A percentile compares a stretch with the other conserved stretches of the same genome.
phyloP scores from a whole-genome alignment of 2,329 filamentous ascomycete genomes.

The Penicillium sp. region DNA sequence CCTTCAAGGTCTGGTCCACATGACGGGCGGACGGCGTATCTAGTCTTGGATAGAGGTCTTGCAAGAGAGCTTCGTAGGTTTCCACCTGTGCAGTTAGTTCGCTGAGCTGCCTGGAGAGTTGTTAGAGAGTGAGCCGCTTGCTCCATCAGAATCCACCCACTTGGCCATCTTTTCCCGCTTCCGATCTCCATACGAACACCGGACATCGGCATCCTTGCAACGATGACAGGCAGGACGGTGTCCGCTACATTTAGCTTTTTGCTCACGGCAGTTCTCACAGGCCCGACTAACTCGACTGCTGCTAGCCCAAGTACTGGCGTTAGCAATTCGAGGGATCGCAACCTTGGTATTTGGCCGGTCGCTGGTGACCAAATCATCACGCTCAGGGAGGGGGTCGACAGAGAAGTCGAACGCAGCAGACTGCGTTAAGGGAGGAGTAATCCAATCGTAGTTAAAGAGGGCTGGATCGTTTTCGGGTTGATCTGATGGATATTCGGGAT shows the following conservation, averaged over 20 bases:
- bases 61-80: constrained; percentile 36
- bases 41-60: constrained; percentile 34
- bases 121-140: constrained; percentile 4
- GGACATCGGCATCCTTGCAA: constrained; percentile 42
- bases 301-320: constrained; percentile 21
- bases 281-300: constrained; percentile 39
- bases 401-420: neutral
- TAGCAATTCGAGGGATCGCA: constrained; percentile 28
- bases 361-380: neutral
- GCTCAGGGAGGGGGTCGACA: neutral
- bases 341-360: constrained; percentile 28
- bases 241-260: constrained; percentile 49
- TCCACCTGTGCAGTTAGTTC: constrained; percentile 39
- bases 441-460: neutral
- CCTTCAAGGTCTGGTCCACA: constrained; percentile 35
- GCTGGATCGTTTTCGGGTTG: neutral
- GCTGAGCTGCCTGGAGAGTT: constrained; percentile 36
- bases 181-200: constrained; percentile 46
- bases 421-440: neutral
- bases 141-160: constrained; percentile 26
- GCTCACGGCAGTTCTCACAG: constrained; percentile 47
- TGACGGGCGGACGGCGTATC: constrained; percentile 32
- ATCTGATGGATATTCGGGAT: neutral
- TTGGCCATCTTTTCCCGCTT: constrained; percentile 46
- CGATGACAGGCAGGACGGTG: constrained; percentile 45